Evolutionary conservation across 2,329 filamentous ascomycete genomes (phyloP), one percentile per base, ranked within the genome.

Genomic region (Calycina herbarum): DNA sequence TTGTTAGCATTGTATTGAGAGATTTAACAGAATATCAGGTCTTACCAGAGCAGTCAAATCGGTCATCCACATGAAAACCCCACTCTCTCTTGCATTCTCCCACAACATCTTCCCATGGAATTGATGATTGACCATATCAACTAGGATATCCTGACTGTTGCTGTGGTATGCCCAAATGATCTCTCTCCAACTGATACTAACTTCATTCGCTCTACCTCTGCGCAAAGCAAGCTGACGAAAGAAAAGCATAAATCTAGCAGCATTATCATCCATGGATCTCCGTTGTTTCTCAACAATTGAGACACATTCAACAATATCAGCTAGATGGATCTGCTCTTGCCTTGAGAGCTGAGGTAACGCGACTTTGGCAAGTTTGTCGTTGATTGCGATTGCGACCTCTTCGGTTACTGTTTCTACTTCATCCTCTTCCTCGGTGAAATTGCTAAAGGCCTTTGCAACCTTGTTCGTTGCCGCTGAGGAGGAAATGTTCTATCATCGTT

Each of bases 41-140:
- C 88, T 77, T 82, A 95, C 92, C 75, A 98, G 81, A 27, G 93
- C 88, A 63, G 84, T 85, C 20, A 83, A 78, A 76, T 97, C 94
- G 0, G 88, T 86, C 69, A 99, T 83, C 94, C 95, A 99, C 88
- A 97, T 94, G 75, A 97, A 97, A 64, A 98, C 84, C 11, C 95
- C 95, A 70, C 90, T 92, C 75, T 96, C 90, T 58, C 90, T 85
- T 1, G 94, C 95, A 72, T 94, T 85, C 68, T 90, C 86, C 95
- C 95, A 99, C 6, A 89, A 80, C 80, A 98, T 83, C 66, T 86
- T 89, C 0, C 90, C 89, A 69, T 93, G 90, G 71, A 90, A 93
- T 73, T 96, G 92, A 24, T 86, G 83, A 11, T 89, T 88, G 10
- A 97, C 90, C 72, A 97, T 89, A 76, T 97, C 92, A 0, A 91